Evolutionary conservation across 1,284 basidiomycete genomes (phyloP), one percentile per base, ranked within the genome.

Genomic region (Cutaneotrichosporon spelunceum): DNA sequence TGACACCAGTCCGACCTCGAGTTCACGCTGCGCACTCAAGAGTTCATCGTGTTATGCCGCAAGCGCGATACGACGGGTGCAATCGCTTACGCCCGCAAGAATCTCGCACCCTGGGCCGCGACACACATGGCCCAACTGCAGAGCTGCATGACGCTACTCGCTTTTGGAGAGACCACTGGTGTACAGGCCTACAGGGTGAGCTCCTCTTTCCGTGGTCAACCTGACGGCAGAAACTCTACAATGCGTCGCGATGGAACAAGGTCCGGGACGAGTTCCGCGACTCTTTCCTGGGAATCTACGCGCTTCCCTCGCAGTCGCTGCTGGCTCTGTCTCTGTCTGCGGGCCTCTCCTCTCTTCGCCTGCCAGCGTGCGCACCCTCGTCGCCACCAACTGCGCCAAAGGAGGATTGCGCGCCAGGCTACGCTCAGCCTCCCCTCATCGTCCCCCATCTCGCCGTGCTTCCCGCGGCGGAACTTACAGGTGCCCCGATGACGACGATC

Each of bases 1-100:
- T 42, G 19, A 63, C 57, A 2, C 39, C 78, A 95, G 91, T 93
- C 89, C 78, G 88, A 92, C 16, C 84, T 99, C 49, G 96, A 99
- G 80, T 97, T 98, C 76, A 90, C 94, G 63, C 85, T 99, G 30
- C 86, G 96, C 23, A 82, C 97, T 50, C 96, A 99, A 79, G 93
- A 98, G 79, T 98, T 90, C 75, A 92, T 99, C 70, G 96, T 99
- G 78, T 83, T 98, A 9, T 86, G 87, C 39, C 83, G 93, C 47
- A 81, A 82, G 16, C 78, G 84, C n/a, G 87, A 87, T 72, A 83
- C 82, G 6, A 71, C 82, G 34, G 88, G 90, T 54, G 96, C 96
- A 2, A 93, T 98, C 65, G 82, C 84, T 0, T 97, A 99, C 77
- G 84, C 86, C 21, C 85, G 86, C 72, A 93, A 90, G 75, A 83